Percentiles rank a stretch among this genome's conserved stretches.
Conservation (phyloP, 768 basidiomycete species). For the Boletus vinaceobasis region DNA sequence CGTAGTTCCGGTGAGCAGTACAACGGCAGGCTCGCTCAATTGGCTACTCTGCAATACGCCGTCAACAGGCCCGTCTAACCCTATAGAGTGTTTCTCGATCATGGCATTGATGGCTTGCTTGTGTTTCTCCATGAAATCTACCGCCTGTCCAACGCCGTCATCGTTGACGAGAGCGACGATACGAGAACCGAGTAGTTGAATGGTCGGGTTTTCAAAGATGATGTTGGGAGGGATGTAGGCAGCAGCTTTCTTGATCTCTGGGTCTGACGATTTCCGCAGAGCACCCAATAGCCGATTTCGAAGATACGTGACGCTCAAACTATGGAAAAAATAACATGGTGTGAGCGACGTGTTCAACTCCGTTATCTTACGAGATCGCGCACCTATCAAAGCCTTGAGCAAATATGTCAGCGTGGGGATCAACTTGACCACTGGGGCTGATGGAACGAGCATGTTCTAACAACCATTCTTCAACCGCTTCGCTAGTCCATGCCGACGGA, state of each 20-base stretch:
- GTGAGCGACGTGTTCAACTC: not conserved
- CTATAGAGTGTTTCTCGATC: slow-evolving; percentile 38
- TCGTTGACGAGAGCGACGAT: slow-evolving; percentile 7
- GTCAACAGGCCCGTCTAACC: slow-evolving; percentile 12
- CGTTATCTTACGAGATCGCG: not conserved
- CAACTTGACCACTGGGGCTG: slow-evolving; percentile 1
- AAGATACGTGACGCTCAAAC: slow-evolving; percentile 30
- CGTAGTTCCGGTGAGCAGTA: slow-evolving; percentile 40
- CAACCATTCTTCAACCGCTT: slow-evolving; percentile 26
- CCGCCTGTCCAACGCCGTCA: not conserved
- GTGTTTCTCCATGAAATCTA: slow-evolving; percentile 6
- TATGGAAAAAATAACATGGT: not conserved
- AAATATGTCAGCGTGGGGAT: slow-evolving; percentile 25
- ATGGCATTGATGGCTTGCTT: slow-evolving; percentile 33
- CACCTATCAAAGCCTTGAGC: slow-evolving; percentile 39
- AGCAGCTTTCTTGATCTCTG: slow-evolving; percentile 26
- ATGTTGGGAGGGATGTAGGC: slow-evolving; percentile 27
- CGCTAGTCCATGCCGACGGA: slow-evolving; percentile 25
- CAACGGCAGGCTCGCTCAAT: slow-evolving; percentile 15
- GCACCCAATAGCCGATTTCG: slow-evolving; percentile 23
- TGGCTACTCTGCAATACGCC: slow-evolving; percentile 7
- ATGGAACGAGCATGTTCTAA: slow-evolving; percentile 21
- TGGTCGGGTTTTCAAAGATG: slow-evolving; percentile 41
- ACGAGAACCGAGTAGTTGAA: slow-evolving; percentile 32
- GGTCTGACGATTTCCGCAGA: slow-evolving; percentile 30